phyloP scores from a whole-genome alignment of 2,329 filamentous ascomycete species.

The Epichloe coenophiala region DNA sequence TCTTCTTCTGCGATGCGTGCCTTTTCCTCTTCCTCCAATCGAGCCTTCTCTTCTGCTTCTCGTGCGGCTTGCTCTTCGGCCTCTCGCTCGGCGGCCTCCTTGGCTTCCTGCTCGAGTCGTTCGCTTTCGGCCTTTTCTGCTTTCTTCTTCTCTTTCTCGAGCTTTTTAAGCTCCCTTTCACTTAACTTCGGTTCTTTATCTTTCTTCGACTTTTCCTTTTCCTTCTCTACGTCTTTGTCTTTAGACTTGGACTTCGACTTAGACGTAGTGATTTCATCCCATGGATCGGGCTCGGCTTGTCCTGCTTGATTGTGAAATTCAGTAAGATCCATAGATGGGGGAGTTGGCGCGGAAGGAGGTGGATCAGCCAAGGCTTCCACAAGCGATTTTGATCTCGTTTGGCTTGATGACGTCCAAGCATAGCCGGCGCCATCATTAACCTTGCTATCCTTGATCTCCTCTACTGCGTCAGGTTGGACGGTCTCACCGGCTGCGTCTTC shows the following conservation, averaged over 20 bases:
- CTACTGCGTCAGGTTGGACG: constrained; percentile 31
- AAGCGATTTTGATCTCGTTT: constrained; percentile 30
- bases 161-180: constrained; percentile 37
- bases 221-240: constrained; percentile 19
- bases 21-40: constrained; percentile 14
- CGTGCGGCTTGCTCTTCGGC: constrained; percentile 18
- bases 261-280: constrained; percentile 21
- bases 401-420: constrained; percentile 28
- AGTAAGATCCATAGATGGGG: constrained; percentile 33
- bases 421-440: constrained; percentile 27
- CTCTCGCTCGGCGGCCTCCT: constrained; percentile 14
- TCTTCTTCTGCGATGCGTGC: constrained; percentile 11
- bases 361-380: constrained; percentile 26
- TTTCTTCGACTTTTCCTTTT: constrained; percentile 19
- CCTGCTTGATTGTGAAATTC: constrained; percentile 21
- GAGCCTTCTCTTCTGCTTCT: constrained; percentile 18
- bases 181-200: constrained; percentile 30
- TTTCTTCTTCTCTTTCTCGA: constrained; percentile 34
- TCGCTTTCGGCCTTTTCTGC: constrained; percentile 27
- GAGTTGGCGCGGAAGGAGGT: constrained; percentile 34
- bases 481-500: constrained; percentile 32
- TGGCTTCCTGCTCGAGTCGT: constrained; percentile 13
- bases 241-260: constrained; percentile 27
- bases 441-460: constrained; percentile 29
- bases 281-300: constrained; percentile 22